Evolutionary conservation across 768 basidiomycete genomes (phyloP), one percentile per base, ranked within the genome.

Genomic region (Grammothele lineata): DNA sequence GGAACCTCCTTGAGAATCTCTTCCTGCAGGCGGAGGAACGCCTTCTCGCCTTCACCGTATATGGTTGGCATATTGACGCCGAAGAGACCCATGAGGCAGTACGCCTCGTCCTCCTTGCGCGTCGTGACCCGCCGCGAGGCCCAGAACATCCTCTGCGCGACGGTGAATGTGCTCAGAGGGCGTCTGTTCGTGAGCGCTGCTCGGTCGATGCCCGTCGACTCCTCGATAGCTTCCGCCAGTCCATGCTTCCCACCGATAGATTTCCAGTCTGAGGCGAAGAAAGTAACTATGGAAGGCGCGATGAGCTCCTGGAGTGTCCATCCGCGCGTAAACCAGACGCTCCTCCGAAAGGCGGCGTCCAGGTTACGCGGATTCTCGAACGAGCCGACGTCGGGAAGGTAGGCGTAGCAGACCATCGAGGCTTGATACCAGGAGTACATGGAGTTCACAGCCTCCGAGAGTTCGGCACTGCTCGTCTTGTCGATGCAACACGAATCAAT

Each of bases 281-380:
- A 51, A 4, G 43, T 26, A 23, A 51, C 44, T 2, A 27, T 19
- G 22, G 21, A 11, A 3, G 50, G 50, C 2, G 50, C 50, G 7
- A 51, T 35, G 22, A 51, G 40, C 36, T 51, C 50, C 23, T 51
- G 50, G 18, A 51, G 40, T 17, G 50, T 51, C 50, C 50, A 51
- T 2, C 44, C 50, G 12, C 45, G 50, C 30, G 30, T 43, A 37
- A 43, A 41, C 50, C 50, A 51, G 11, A 26, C 7, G 18, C 45
- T 46, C 21, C 37, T n/a, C 15, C 32, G 40, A 23, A 51, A 51
- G 0, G 15, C 9, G 27, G 21, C 24, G 7, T 18, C 26, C 4
- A 8, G 36, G 7, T 18, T 27, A 1, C 18, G 19, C 9, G 23
- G 21, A 2, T 42, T 34, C 3, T 25, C 49, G 5, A 30, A 25